Percentiles rank a stretch among this genome's conserved stretches.
These are phyloP conservation scores for Skeletonema costatum DNA, from an alignment of 108 stramenopile species.

Conservation along the genomic window DNA sequence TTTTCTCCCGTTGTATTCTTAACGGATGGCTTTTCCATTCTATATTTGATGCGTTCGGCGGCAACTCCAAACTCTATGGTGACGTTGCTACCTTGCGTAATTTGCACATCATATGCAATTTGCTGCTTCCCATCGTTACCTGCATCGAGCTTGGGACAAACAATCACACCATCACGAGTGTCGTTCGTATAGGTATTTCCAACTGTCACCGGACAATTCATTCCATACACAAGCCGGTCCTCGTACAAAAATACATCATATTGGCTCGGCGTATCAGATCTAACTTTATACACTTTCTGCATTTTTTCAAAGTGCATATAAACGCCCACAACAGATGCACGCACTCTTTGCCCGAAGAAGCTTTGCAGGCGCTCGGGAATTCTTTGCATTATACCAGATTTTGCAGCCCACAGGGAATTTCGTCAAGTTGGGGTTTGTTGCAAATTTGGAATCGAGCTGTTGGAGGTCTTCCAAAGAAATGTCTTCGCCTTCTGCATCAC, in stretches of 20 bases:
- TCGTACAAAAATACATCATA: not conserved
- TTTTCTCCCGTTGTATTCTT: not conserved
- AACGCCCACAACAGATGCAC: not conserved
- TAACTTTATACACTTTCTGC: not conserved
- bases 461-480: not conserved
- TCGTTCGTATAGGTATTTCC: not conserved
- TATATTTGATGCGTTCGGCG: not conserved
- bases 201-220: not conserved
- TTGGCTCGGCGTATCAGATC: not conserved
- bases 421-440: not conserved
- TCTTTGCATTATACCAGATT: not conserved
- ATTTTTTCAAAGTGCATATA: not conserved
- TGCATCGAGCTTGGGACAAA: not conserved
- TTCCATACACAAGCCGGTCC: not conserved
- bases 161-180: not conserved
- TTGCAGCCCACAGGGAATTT: not conserved
- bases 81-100: not conserved
- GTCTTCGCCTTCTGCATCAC: not conserved
- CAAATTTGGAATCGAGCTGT: not conserved
- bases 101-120: not conserved
- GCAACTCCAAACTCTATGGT: not conserved
- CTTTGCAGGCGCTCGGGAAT: not conserved
- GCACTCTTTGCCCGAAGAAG: not conserved
- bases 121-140: not conserved
- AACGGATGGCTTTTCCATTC: not conserved